A percentile compares a stretch with the other conserved stretches of the same genome.
Evolutionary conservation across 2,329 filamentous ascomycete species (phyloP).

Genomic region (Beauveria australis): DNA sequence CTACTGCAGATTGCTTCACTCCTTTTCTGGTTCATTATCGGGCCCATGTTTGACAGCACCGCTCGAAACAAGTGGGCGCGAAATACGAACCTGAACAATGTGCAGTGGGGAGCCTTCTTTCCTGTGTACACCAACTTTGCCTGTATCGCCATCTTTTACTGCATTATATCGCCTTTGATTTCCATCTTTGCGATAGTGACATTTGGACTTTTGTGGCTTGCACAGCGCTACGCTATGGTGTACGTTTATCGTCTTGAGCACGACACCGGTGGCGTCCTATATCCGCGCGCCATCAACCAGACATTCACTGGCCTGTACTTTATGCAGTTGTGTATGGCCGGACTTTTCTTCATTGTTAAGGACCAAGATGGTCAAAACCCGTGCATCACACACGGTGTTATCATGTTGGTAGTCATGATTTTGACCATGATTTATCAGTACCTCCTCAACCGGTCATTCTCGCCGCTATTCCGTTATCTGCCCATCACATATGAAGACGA

Average conservation of each 20-base stretch:
- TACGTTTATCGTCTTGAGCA: conserved; percentile 85
- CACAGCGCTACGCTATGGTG: conserved; percentile 92
- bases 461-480: conserved; percentile 77
- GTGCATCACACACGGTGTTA: conserved; percentile 69
- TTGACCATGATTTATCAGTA: conserved; percentile 73
- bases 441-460: conserved; percentile 74
- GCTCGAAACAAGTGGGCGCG: conserved; percentile 74
- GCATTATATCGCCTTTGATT: conserved; percentile 81
- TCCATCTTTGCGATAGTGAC: conserved; percentile 89
- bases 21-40: conserved; percentile 71
- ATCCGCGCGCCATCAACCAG: conserved; percentile 88
- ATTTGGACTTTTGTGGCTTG: conserved; percentile 85
- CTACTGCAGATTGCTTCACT: conserved; percentile 77
- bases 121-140: conserved; percentile 96
- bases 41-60: conserved; percentile 76
- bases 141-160: conserved; percentile 85
- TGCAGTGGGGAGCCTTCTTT: conserved; percentile 91
- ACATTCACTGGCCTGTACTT: conserved; percentile 92
- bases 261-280: conserved; percentile 88
- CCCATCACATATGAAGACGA: conserved; percentile 96
- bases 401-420: conserved; percentile 69
- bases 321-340: conserved; percentile 85
- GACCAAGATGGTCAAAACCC: conserved; percentile 44
- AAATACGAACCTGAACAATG: conserved; percentile 67
- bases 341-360: conserved; percentile 73